Conservation (phyloP, 257 asterid genomes). For the Solanum bulbocastanum region DNA sequence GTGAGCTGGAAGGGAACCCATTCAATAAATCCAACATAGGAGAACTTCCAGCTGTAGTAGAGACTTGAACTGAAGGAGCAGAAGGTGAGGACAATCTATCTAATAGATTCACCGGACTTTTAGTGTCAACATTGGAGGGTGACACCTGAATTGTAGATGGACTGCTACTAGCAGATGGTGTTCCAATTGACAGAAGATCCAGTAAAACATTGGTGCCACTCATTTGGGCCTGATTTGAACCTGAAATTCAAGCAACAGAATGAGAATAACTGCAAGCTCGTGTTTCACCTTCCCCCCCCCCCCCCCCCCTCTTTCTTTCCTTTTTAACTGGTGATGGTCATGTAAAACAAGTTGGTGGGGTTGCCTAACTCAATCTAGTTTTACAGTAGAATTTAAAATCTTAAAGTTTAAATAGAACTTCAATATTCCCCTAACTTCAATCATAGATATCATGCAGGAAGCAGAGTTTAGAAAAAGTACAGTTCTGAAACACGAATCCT, state of each 20-base stretch:
- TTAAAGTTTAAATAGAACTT: neutral
- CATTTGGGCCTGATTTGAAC: slow-evolving; percentile 41
- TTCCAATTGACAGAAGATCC: slow-evolving; percentile 87
- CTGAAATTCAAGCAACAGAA: slow-evolving; percentile 25
- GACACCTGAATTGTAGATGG: slow-evolving; percentile 39
- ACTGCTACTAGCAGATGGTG: slow-evolving; percentile 52
- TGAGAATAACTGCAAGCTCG: neutral
- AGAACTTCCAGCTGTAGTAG: slow-evolving; percentile 50
- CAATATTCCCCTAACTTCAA: neutral
- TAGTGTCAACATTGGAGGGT: slow-evolving; percentile 41
- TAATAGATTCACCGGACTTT: slow-evolving; percentile 37
- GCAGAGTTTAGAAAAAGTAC: neutral
- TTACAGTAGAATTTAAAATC: neutral
- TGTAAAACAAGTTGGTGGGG: neutral
- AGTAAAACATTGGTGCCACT: slow-evolving; percentile 61
- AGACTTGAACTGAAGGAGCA: slow-evolving; percentile 28
- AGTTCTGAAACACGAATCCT: neutral
- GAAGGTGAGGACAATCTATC: slow-evolving; percentile 47
- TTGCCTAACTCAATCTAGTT: neutral
- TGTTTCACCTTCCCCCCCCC: neutral
- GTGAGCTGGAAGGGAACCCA: slow-evolving; percentile 52
- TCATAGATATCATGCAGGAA: neutral
- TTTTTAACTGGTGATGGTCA: neutral
- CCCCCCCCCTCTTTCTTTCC: neutral
- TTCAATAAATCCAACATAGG: slow-evolving; percentile 81